Evolutionary conservation across 192 early-diverging fungal species (phyloP), one percentile per base, ranked within the genome.

Genomic region (Coemansia sp.): DNA sequence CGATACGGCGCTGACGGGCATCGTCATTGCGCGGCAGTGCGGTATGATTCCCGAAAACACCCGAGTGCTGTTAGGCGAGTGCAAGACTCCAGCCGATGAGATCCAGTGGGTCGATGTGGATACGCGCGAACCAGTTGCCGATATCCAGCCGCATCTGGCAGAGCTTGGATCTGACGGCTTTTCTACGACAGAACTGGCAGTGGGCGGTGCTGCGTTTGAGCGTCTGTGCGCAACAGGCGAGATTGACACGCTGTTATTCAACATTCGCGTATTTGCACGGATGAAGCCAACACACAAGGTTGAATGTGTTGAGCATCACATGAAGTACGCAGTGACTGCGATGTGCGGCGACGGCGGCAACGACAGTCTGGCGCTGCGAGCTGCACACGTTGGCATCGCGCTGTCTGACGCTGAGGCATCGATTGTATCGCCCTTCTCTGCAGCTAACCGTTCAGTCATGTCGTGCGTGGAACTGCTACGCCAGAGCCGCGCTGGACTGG

Each of bases 261-360:
- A 89, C 35, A 91, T 81, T 10, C 87, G 91, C 57, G 80, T 93
- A 7, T 93, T 90, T 79, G 91, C 88, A 17, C 83, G 91, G 60
- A 93, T 91, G 90, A 83, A 85, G 64, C 91, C 91, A 48, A 79
- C 85, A 55, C 86, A 89, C 60, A 93, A 93, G 70, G 86, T 92
- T n/a, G 66, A 82, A 27, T 91, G 89, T 70, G 86, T 92, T 52
- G 76, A 87, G 56, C 73, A 87, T 19, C 90, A 91, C 59, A 91
- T 92, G 89, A 87, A 87, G 61, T 82, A 80, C 27, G 85, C 82
- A 14, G 87, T 92, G 57, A 88, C 89, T 9, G 90, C 87, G 37
- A 93, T 93, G 92, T 89, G 89, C 72, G 92, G 92, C 52, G 92
- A 93, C 59, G 92, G 92, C 67, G 90, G 90, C 41, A 93, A 93